Evolutionary conservation across 768 basidiomycete genomes (phyloP), one percentile per base, ranked within the genome.

Genomic region (Suillus decipiens): DNA sequence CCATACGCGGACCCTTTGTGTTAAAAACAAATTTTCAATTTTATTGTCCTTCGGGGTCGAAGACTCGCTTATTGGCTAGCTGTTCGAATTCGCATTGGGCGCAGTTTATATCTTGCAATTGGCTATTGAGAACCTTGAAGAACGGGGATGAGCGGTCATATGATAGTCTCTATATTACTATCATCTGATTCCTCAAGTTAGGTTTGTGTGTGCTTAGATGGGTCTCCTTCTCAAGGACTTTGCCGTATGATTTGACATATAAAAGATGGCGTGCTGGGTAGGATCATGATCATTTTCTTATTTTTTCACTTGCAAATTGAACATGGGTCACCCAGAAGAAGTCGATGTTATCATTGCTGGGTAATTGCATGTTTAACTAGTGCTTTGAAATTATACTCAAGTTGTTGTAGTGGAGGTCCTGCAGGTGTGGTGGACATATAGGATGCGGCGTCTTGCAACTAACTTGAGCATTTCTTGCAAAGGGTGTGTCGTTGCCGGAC

Each of bases 291-390:
- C 12, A 55, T 24, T 39, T 19, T 67, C 15, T 11, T 15, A 48
- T 6, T 33, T 33, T 19, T 41, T 43, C 2, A 43, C 45, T 58
- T 67, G 48, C 53, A 70, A 59, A 63, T 56, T 28, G 28, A 59
- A 33, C 64, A 80, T 77, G 76, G 77, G 77, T 63, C 87, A 87
- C 70, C 86, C 86, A 63, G 82, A 88, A 70, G 87, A 88, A 81
- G 88, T 89, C 73, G 88, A 89, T 76, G 78, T 89, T 62, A 88
- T 89, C 66, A 85, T 89, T 61, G 81, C 80, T 64, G 88, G 88
- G 79, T 80, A 67, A 59, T 75, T 56, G n/a, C 36, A 45, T 28
- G 51, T 12, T 34, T 9, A n/a, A 43, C 10, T 24, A 45, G 28
- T 56, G 22, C 36, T 28, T 22, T 28, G 33, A n/a, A 54, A 31